These are phyloP conservation scores for Drechslera avenae DNA, from an alignment of 2,329 filamentous ascomycete genomes.

Conservation along the genomic window DNA sequence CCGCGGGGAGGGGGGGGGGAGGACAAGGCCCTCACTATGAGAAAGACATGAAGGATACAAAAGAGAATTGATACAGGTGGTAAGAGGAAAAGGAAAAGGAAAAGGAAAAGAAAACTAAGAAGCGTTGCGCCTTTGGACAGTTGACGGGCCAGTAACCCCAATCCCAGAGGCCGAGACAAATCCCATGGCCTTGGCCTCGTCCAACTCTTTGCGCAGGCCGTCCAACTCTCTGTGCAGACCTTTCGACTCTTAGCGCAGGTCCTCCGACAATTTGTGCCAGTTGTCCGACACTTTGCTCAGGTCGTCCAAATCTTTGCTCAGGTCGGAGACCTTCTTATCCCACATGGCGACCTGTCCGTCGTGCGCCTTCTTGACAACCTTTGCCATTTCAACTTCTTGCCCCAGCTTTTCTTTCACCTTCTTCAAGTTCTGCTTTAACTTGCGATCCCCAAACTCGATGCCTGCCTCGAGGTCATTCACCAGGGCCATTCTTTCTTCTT, in stretches of 20 bases:
- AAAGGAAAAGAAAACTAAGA: neutral
- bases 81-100: neutral
- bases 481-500: neutral
- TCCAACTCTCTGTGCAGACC: too few relatives aligned
- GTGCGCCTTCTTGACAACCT: neutral
- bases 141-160: neutral
- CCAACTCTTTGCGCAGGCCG: neutral
- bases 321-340: neutral
- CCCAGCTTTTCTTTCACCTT: neutral
- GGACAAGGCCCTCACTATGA: neutral
- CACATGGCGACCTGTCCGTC: neutral
- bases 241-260: too few relatives aligned
- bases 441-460: too few relatives aligned
- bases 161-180: neutral
- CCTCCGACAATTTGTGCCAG: too few relatives aligned
- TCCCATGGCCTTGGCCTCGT: neutral
- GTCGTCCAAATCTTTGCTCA: neutral
- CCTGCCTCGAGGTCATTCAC: too few relatives aligned
- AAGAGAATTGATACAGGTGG: neutral
- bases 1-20: constrained; percentile 2
- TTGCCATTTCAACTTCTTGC: neutral
- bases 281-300: too few relatives aligned
- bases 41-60: neutral
- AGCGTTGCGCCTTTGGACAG: neutral
- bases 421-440: neutral